phyloP scores from a whole-genome alignment of 257 asterid genomes.

The Lantana camara region DNA sequence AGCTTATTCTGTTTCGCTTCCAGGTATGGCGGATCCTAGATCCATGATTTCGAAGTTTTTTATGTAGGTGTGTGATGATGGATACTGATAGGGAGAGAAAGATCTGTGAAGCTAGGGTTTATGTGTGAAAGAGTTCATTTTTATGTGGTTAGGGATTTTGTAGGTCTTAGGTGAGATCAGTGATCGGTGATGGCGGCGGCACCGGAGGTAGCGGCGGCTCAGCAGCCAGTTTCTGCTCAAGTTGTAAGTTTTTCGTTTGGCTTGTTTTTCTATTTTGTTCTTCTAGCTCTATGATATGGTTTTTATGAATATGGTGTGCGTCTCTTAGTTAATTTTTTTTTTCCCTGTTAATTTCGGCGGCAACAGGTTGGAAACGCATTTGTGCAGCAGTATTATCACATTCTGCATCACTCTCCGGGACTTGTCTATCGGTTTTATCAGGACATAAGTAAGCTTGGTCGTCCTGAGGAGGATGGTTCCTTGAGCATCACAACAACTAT shows the following conservation, averaged over 20 bases:
- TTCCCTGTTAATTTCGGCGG: no score
- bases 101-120: conserved; percentile 26
- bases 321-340: no score
- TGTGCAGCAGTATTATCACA: conserved; percentile 89
- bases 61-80: neutral
- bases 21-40: conserved; percentile 52
- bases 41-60: neutral
- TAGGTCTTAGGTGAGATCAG: conserved; percentile 40
- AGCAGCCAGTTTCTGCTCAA: conserved; percentile 57
- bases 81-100: neutral
- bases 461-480: conserved; percentile 85
- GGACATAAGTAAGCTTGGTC: conserved; percentile 86
- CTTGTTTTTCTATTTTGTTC: neutral
- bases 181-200: conserved; percentile 52
- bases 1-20: conserved; percentile 30
- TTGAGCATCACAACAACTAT: conserved; percentile 84
- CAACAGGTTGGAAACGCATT: conserved; percentile 89
- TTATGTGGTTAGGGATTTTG: conserved; percentile 32
- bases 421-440: conserved; percentile 80
- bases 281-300: neutral
- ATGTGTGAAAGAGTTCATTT: conserved; percentile 4
- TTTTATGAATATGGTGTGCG: no score
- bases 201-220: conserved; percentile 41
- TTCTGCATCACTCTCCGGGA: conserved; percentile 79
- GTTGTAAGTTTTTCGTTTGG: conserved; percentile 52